phyloP scores from a whole-genome alignment of 164 flowering plant genomes.

The Euptelea pleiosperma region DNA sequence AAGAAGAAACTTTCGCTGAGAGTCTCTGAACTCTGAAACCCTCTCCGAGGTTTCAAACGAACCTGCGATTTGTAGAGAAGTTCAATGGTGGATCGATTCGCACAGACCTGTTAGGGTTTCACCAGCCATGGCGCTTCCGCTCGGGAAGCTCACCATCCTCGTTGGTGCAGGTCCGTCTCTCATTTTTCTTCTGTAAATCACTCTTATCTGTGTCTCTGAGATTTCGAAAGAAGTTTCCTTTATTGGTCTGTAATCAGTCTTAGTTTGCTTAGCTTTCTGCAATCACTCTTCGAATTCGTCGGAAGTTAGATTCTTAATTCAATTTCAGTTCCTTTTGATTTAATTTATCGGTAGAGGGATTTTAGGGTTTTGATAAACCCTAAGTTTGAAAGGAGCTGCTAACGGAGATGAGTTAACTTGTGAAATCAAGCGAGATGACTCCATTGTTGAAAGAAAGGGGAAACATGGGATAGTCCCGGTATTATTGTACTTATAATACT shows the following conservation, averaged over 20 bases:
- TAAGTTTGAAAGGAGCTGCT: no score
- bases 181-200: background rate
- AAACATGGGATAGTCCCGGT: no score
- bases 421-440: no score
- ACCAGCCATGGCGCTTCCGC: conserved; percentile 60
- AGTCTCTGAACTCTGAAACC: no score
- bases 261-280: background rate
- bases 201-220: background rate
- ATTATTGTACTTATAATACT: no score
- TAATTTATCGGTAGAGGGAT: background rate
- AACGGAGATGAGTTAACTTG: no score
- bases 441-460: no score
- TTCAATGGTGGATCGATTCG: background rate
- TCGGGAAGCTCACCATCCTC: conserved; percentile 71
- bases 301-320: background rate
- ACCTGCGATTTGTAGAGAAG: background rate
- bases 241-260: background rate
- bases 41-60: background rate
- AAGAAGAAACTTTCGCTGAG: no score
- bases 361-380: conserved; percentile 23
- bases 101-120: conserved; percentile 4
- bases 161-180: conserved; percentile 68
- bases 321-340: background rate
- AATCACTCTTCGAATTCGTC: background rate
- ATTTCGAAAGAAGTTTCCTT: background rate